Base-by-base conservation (phyloP, 2,329 filamentous ascomycete species). In the Falciphora oryzae region DNA sequence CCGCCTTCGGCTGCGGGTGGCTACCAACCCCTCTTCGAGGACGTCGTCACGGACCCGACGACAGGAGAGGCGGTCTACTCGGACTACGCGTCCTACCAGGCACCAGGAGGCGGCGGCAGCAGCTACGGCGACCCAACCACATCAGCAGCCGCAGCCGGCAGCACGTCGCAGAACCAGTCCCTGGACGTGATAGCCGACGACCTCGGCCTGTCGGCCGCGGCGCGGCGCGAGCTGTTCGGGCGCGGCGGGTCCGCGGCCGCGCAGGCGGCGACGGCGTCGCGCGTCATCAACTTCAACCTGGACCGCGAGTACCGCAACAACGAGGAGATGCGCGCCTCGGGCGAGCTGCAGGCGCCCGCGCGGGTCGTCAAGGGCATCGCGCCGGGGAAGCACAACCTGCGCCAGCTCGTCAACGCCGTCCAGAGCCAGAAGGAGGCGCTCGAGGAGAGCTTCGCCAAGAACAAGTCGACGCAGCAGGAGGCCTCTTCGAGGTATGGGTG, bases 271-370 rank as follows among this genome's bases (percentile, higher is more conserved):
- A 79, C 65, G 2, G 63, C 63, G 0, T 57, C 50, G 27, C 88
- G 85, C 58, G 83, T 97, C 53, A 83, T 93, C 68, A 93, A 90
- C 71, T 97, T 97, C 83, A 92, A 96, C 77, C 93, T 92, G 68
- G 92, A 96, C 73, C 79, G 81, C 65, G 93, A 97, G 78, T 98
- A 98, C 75, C 85, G 84, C 29, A 86, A 90, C 71, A 98, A 98
- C 75, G 91, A 97, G 77, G 82, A 83, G 69, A 74, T 96, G 28
- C 85, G 92, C 14, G 85, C 87, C 25, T 79, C 85, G 62, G 89
- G 90, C 72, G 86, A 93, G 74, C 80, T 87, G 71, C 86, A 93
- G 75, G 79, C 86, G 70, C 86, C 88, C 64, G 84, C 87, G 62
- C 90, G 96, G 77, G 91, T 93, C 10, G 89, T 97, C 65, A 89